Conservation (phyloP, 768 basidiomycete genomes). For the Mycena amicta region DNA sequence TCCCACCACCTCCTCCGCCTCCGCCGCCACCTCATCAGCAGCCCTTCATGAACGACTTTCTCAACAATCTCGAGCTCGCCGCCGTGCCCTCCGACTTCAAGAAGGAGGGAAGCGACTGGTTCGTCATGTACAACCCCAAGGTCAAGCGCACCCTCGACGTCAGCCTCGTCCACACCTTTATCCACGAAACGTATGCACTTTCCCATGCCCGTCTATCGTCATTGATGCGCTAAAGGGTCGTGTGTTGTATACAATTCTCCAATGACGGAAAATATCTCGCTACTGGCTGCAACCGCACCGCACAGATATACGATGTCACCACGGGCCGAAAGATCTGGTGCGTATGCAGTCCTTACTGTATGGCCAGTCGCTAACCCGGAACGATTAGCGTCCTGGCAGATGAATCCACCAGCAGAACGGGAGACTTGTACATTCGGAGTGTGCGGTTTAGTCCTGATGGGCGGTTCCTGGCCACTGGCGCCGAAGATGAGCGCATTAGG, state of each 20-base stretch:
- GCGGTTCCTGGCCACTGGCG: slow-evolving; percentile 87
- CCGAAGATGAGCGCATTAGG: slow-evolving; percentile 87
- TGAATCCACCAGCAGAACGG: slow-evolving; percentile 11
- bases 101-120: slow-evolving; percentile 86
- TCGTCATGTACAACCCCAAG: slow-evolving; percentile 83
- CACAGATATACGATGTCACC: slow-evolving; percentile 93
- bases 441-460: slow-evolving; percentile 89
- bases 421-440: slow-evolving; percentile 67
- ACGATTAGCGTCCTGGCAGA: slow-evolving; percentile 2
- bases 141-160: slow-evolving; percentile 81
- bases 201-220: slow-evolving; percentile 1
- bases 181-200: slow-evolving; percentile 76
- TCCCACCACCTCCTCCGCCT: slow-evolving; percentile 9
- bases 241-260: slow-evolving; percentile 93
- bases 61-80: slow-evolving; percentile 39
- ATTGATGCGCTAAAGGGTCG: slow-evolving; percentile 37
- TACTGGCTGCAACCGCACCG: slow-evolving; percentile 94
- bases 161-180: slow-evolving; percentile 78
- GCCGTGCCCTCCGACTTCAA: slow-evolving; percentile 55
- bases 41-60: slow-evolving; percentile 26
- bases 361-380: background rate
- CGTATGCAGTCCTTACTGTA: slow-evolving; percentile 25
- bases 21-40: slow-evolving; percentile 14
- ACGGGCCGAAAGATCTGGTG: slow-evolving; percentile 85
- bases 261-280: slow-evolving; percentile 91